These are phyloP conservation scores for Sporothrix mexicana DNA, from an alignment of 2,329 filamentous ascomycete genomes.

Conservation along the genomic window DNA sequence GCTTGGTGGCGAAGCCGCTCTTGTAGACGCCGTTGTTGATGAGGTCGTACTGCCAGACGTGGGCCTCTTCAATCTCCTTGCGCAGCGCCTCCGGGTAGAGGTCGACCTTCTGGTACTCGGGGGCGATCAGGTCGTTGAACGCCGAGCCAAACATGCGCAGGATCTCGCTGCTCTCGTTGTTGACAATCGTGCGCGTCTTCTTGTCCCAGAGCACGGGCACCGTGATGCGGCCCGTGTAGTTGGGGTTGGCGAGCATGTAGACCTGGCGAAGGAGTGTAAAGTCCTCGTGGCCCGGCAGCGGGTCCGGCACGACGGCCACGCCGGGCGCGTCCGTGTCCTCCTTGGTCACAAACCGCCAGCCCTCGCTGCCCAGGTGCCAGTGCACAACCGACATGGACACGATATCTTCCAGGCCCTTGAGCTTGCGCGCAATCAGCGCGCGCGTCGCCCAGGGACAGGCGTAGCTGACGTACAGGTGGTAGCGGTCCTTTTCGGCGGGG, in stretches of 20 bases:
- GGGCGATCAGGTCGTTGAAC: conserved; percentile 74
- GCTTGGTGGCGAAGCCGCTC: conserved; percentile 82
- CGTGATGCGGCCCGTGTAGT: conserved; percentile 81
- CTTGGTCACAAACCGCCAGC: conserved; percentile 81
- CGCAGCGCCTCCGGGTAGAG: conserved; percentile 72
- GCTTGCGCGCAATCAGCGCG: conserved; percentile 81
- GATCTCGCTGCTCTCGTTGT: conserved; percentile 91
- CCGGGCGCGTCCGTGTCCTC: conserved; percentile 62
- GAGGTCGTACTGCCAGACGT: conserved; percentile 78
- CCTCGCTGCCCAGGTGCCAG: conserved; percentile 77
- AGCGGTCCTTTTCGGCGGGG: conserved; percentile 84
- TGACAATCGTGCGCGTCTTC: conserved; percentile 76
- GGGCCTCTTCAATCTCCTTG: conserved; percentile 73
- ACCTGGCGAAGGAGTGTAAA: conserved; percentile 75
- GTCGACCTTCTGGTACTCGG: conserved; percentile 64
- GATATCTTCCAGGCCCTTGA: conserved; percentile 90
- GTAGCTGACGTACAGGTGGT: conserved; percentile 94
- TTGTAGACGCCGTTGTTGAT: conserved; percentile 77
- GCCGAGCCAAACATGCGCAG: conserved; percentile 85
- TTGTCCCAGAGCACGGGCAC: conserved; percentile 88
- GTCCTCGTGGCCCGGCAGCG: conserved; percentile 71
- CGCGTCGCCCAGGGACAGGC: conserved; percentile 95
- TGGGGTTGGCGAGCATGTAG: conserved; percentile 75
- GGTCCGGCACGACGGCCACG: conserved; percentile 69
- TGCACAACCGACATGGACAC: conserved; percentile 83